Conservation (phyloP, 176 grass and related monocot genomes). For the Echinochloa phyllopogon region DNA sequence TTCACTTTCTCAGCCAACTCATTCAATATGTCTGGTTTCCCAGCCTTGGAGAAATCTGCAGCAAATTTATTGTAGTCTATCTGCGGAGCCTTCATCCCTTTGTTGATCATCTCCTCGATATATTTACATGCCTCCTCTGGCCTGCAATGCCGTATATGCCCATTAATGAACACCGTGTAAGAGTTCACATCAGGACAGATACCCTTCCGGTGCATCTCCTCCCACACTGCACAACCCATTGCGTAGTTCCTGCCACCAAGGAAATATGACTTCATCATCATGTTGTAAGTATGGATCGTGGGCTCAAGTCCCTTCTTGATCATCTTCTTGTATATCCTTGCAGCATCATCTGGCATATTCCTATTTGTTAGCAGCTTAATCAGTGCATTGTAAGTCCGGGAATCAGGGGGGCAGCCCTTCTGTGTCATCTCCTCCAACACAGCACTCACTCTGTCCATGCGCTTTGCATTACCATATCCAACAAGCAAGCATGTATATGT, state of each 20-base stretch:
- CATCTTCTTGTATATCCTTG: slow-evolving; percentile 82
- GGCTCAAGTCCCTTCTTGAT: slow-evolving; percentile 80
- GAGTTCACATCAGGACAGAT: slow-evolving; percentile 90
- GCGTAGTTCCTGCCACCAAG: slow-evolving; percentile 62
- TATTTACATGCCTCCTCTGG: slow-evolving; percentile 66
- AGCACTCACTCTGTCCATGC: slow-evolving; percentile 76
- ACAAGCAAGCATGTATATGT: slow-evolving; percentile 88
- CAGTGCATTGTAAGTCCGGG: slow-evolving; percentile 70
- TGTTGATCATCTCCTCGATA: slow-evolving; percentile 85
- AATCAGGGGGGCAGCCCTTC: slow-evolving; percentile 70
- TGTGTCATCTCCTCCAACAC: slow-evolving; percentile 71
- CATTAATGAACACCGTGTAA: slow-evolving; percentile 82
- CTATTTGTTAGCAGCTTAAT: slow-evolving; percentile 89
- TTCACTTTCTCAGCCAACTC: slow-evolving; percentile 83
- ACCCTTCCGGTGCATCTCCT: slow-evolving; percentile 74
- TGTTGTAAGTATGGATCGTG: slow-evolving; percentile 90
- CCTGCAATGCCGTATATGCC: slow-evolving; percentile 79
- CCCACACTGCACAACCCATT: slow-evolving; percentile 82
- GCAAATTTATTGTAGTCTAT: slow-evolving; percentile 93
- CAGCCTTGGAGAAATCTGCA: slow-evolving; percentile 78
- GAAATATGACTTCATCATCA: slow-evolving; percentile 96
- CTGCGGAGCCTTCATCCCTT: slow-evolving; percentile 85
- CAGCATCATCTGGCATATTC: slow-evolving; percentile 74
- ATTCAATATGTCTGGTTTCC: slow-evolving; percentile 82
- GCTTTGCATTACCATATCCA: slow-evolving; percentile 76